These are phyloP conservation scores for Brettanomyces naardenensis DNA, from an alignment of 805 yeast genomes.

Conservation along the genomic window DNA sequence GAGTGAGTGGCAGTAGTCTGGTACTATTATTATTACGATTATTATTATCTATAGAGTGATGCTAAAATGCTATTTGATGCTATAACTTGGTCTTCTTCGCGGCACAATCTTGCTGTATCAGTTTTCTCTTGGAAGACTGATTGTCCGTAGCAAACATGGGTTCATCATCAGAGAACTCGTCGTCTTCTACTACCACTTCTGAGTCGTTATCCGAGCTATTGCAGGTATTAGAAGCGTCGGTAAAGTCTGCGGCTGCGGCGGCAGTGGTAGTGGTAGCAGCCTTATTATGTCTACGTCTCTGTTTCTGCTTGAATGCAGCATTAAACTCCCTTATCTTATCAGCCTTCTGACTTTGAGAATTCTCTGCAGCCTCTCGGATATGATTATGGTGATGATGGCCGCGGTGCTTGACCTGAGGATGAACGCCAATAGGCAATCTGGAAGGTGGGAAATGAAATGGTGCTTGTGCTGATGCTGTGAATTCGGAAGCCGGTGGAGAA, in stretches of 20 bases:
- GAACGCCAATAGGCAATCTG: conserved; percentile 9
- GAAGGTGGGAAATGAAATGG: conserved; percentile 23
- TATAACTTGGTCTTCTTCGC: neutral
- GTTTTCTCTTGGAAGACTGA: neutral
- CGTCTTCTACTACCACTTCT: conserved; percentile 3
- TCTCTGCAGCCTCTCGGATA: too few species aligned
- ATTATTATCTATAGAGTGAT: too few species aligned
- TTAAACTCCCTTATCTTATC: neutral
- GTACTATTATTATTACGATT: neutral
- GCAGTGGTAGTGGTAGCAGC: neutral
- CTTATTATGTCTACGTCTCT: neutral
- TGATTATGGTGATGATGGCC: neutral
- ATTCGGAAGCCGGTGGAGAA: conserved; percentile 4
- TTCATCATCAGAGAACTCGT: neutral
- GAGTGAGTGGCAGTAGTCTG: conserved; percentile 2
- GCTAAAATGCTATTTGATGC: too few species aligned
- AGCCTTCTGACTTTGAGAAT: neutral
- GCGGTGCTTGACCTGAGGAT: conserved; percentile 7
- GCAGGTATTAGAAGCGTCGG: neutral
- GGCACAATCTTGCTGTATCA: neutral
- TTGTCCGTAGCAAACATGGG: neutral
- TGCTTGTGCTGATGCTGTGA: conserved; percentile 10
- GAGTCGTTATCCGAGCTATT: conserved; percentile 2
- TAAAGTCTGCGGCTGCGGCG: too few species aligned
- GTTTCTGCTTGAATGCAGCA: neutral